phyloP scores from a whole-genome alignment of 768 basidiomycete species.

The Mycena chlorophos region DNA sequence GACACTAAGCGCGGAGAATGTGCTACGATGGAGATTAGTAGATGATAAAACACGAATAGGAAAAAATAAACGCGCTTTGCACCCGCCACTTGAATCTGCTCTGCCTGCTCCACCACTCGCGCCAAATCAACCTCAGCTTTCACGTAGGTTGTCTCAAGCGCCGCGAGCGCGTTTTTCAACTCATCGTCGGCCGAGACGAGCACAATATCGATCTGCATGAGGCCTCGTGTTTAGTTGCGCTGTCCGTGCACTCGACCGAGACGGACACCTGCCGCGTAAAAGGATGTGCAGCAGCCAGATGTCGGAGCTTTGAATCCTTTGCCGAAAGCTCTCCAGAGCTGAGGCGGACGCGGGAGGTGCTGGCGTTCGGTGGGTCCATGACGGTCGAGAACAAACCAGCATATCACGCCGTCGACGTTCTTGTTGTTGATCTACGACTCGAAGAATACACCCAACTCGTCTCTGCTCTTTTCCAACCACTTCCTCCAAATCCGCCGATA shows the following conservation, averaged over 20 bases:
- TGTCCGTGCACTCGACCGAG: neutral
- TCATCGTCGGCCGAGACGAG: constrained; percentile 45
- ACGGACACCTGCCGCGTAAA: constrained; percentile 43
- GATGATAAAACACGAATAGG: neutral
- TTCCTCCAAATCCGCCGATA: constrained; percentile 40
- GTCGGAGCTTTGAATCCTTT: too few species aligned
- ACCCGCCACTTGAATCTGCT: constrained; percentile 28
- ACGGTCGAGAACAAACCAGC: too few species aligned
- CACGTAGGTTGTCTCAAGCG: constrained; percentile 45
- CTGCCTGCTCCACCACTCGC: constrained; percentile 43
- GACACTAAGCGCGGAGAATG: constrained; percentile 39
- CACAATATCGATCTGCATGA: constrained; percentile 60
- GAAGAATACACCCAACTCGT: constrained; percentile 5
- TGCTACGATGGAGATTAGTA: constrained; percentile 29
- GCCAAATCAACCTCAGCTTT: constrained; percentile 45
- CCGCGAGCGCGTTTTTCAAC: constrained; percentile 41
- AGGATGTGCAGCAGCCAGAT: too few species aligned
- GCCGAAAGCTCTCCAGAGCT: too few species aligned
- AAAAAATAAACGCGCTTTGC: constrained; percentile 16
- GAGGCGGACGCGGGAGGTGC: too few species aligned
- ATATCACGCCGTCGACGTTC: too few species aligned
- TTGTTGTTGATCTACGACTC: too few species aligned
- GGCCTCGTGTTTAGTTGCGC: neutral
- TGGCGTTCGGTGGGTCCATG: too few species aligned
- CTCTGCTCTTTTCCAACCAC: constrained; percentile 38